phyloP scores from a whole-genome alignment of 1,284 basidiomycete genomes.

The Cerrena zonata region DNA sequence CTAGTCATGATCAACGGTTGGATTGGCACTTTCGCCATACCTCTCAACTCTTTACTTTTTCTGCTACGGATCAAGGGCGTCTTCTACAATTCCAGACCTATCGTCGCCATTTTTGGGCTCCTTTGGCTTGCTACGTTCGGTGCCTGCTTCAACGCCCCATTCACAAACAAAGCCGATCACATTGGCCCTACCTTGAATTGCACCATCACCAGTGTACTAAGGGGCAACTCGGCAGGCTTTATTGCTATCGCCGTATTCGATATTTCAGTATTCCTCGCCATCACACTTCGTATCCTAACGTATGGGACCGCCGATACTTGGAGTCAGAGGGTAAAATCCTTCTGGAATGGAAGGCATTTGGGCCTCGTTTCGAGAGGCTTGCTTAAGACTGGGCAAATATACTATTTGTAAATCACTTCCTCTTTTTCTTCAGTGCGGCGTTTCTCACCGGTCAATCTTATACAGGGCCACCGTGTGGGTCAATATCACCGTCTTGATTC shows the following conservation, averaged over 20 bases:
- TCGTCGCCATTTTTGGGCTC: neutral
- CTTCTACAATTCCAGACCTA: neutral
- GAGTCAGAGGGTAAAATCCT: neutral
- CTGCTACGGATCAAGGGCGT: conserved; percentile 2
- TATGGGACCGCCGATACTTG: neutral
- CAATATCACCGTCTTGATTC: neutral
- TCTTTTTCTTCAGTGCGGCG: neutral
- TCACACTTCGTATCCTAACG: neutral
- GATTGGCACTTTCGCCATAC: neutral
- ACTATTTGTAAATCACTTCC: conserved; percentile 2
- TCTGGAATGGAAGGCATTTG: neutral
- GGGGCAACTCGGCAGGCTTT: neutral
- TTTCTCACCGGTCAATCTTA: neutral
- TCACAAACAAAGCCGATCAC: neutral
- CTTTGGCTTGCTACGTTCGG: conserved; percentile 1
- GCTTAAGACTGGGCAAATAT: neutral
- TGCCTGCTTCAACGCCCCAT: neutral
- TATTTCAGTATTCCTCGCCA: neutral
- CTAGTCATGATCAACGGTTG: neutral
- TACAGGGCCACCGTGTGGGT: conserved; percentile 1
- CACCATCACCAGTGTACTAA: neutral
- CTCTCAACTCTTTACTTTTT: conserved; percentile 6
- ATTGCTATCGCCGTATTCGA: neutral
- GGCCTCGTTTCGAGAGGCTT: neutral
- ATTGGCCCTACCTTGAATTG: conserved; percentile 1